A percentile compares a stretch with the other conserved stretches of the same genome.
These are phyloP conservation scores for Hibiscus trionum DNA, from an alignment of 345 rosid genomes.

Conservation along the genomic window DNA sequence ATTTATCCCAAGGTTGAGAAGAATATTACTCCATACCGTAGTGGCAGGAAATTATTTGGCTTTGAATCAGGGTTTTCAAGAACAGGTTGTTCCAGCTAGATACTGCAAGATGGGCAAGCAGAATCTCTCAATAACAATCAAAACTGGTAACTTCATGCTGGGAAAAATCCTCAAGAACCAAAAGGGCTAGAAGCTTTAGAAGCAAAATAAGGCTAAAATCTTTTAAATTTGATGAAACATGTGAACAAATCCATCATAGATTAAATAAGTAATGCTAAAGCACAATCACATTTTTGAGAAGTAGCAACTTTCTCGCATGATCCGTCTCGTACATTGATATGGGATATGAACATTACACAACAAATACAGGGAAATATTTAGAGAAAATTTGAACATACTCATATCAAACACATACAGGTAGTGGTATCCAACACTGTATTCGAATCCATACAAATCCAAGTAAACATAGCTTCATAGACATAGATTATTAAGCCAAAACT, in stretches of 20 bases:
- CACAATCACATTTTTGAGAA: not conserved
- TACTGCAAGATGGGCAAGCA: not conserved
- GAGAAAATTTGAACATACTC: not conserved
- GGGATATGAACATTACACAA: too few relatives aligned
- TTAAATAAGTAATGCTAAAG: not conserved
- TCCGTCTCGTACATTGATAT: too few relatives aligned
- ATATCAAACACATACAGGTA: not conserved
- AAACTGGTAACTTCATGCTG: not conserved
- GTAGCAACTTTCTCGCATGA: not conserved
- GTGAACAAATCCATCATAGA: not conserved
- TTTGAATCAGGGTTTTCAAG: not conserved
- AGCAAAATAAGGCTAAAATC: not conserved
- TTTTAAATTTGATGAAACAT: not conserved
- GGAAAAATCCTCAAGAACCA: not conserved
- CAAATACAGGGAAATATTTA: too few relatives aligned
- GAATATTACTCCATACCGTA: not conserved
- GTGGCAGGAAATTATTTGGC: not conserved
- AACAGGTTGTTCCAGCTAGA: not conserved
- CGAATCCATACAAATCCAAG: not conserved
- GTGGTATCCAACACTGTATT: not conserved
- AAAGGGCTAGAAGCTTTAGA: not conserved
- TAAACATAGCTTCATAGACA: not conserved
- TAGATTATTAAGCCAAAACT: not conserved
- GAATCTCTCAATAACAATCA: not conserved
- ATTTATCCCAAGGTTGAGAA: not conserved